Percentiles rank a stretch among this genome's conserved stretches.
These are phyloP conservation scores for Aspergillus ellipticus DNA, from an alignment of 495 filamentous ascomycete genomes.

Conservation along the genomic window DNA sequence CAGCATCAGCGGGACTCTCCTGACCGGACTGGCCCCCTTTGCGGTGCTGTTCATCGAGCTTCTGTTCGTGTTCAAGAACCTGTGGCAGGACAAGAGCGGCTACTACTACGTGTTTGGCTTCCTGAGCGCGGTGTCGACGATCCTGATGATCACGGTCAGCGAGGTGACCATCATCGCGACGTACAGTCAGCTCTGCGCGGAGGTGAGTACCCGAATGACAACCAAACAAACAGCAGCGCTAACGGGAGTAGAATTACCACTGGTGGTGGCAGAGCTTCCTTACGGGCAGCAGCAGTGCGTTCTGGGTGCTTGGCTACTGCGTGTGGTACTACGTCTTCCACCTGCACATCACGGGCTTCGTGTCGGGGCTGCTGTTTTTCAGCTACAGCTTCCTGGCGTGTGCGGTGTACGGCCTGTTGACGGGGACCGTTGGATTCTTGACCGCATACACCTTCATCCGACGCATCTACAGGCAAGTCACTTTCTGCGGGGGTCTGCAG, in stretches of 20 bases:
- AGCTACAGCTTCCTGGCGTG: constrained; percentile 79
- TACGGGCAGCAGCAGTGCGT: constrained; percentile 70
- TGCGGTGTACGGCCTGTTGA: constrained; percentile 76
- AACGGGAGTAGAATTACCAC: constrained; percentile 66
- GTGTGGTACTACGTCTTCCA: constrained; percentile 83
- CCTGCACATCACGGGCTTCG: constrained; percentile 78
- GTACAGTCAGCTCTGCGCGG: constrained; percentile 80
- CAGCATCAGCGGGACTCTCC: constrained; percentile 55
- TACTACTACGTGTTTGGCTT: constrained; percentile 97
- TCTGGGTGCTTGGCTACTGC: constrained; percentile 87
- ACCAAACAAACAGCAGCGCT: constrained; percentile 6
- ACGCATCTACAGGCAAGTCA: constrained; percentile 76
- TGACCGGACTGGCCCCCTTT: constrained; percentile 85
- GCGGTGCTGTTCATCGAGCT: constrained; percentile 93
- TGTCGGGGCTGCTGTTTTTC: constrained; percentile 82
- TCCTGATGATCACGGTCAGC: constrained; percentile 74
- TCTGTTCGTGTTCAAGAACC: constrained; percentile 83
- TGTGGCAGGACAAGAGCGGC: constrained; percentile 91
- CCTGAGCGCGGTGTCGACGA: constrained; percentile 68
- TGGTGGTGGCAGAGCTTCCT: constrained; percentile 97
- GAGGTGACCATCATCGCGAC: constrained; percentile 89
- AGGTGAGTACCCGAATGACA: constrained; percentile 38
- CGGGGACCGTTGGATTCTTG: constrained; percentile 85
- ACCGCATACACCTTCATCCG: constrained; percentile 85
- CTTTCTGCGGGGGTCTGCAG: not conserved